Conservation (phyloP, 305 asterid species). For the Solanum hybrid region DNA sequence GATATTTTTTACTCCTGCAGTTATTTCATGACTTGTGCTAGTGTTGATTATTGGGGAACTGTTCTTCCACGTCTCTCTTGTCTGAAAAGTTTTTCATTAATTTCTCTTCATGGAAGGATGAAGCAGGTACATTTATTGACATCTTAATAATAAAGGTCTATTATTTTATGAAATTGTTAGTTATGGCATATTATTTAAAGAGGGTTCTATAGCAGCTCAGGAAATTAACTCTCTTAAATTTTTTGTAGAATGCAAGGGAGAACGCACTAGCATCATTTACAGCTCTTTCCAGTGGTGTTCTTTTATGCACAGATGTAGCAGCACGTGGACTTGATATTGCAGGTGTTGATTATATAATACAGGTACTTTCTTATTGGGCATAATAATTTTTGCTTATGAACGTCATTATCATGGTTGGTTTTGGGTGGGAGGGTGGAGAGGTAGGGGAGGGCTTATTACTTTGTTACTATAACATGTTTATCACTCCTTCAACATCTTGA, state of each 20-base stretch:
- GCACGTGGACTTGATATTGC: constrained; percentile 98
- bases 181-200: not conserved
- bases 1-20: constrained; percentile 32
- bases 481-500: not conserved
- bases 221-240: not conserved
- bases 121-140: too few relatives aligned
- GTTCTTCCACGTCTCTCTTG: too few relatives aligned
- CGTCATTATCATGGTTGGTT: not conserved
- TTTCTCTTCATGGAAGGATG: too few relatives aligned
- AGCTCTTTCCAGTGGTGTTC: constrained; percentile 72
- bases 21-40: constrained; percentile 63
- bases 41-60: too few relatives aligned
- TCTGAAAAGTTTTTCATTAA: too few relatives aligned
- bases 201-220: not conserved
- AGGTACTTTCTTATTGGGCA: constrained; percentile 33
- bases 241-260: constrained; percentile 62
- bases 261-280: constrained; percentile 70
- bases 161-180: not conserved
- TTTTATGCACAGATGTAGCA: constrained; percentile 97
- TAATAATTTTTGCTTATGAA: not conserved
- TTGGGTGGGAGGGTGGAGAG: not conserved
- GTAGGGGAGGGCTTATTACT: not conserved
- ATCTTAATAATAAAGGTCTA: too few relatives aligned
- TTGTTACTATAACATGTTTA: not conserved
- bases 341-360: constrained; percentile 85